phyloP scores from a whole-genome alignment of 2,329 filamentous ascomycete species.

The Elsinoe ampelina region DNA sequence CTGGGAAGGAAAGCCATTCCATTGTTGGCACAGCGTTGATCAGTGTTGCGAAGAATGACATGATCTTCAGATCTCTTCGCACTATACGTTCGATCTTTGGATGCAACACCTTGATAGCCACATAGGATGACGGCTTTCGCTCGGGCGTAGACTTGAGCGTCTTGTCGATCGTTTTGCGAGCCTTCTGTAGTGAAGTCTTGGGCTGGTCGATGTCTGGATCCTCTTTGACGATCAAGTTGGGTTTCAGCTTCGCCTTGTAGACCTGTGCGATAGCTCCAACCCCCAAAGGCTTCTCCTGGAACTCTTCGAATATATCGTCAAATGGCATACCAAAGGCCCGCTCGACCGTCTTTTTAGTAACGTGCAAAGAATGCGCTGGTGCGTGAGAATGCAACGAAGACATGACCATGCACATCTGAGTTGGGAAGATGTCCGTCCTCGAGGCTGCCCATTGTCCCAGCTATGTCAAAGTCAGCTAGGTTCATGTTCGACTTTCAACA shows the following conservation, averaged over 20 bases:
- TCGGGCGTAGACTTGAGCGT: constrained; percentile 79
- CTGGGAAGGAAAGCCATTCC: constrained; percentile 92
- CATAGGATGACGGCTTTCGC: constrained; percentile 79
- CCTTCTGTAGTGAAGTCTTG: constrained; percentile 54
- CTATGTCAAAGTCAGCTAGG: constrained; percentile 33
- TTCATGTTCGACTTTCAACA: background rate
- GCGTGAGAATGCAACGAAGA: constrained; percentile 91
- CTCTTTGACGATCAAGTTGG: constrained; percentile 59
- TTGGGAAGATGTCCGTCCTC: constrained; percentile 89
- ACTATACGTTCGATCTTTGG: constrained; percentile 84
- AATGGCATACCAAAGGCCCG: constrained; percentile 75
- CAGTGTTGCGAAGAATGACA: constrained; percentile 77
- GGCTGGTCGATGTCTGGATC: constrained; percentile 46
- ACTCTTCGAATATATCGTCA: constrained; percentile 92
- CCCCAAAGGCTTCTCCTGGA: constrained; percentile 77
- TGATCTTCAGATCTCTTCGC: constrained; percentile 83
- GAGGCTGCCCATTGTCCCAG: constrained; percentile 98
- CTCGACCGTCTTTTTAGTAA: constrained; percentile 69
- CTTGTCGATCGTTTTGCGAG: constrained; percentile 73
- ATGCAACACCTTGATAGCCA: constrained; percentile 93
- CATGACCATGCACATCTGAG: constrained; percentile 85
- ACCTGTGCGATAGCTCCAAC: constrained; percentile 97
- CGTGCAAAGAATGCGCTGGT: constrained; percentile 74
- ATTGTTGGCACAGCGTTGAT: constrained; percentile 88
- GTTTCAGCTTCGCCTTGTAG: constrained; percentile 87